Conservation (phyloP, 495 filamentous ascomycete species). For the Penicillium canescens region DNA sequence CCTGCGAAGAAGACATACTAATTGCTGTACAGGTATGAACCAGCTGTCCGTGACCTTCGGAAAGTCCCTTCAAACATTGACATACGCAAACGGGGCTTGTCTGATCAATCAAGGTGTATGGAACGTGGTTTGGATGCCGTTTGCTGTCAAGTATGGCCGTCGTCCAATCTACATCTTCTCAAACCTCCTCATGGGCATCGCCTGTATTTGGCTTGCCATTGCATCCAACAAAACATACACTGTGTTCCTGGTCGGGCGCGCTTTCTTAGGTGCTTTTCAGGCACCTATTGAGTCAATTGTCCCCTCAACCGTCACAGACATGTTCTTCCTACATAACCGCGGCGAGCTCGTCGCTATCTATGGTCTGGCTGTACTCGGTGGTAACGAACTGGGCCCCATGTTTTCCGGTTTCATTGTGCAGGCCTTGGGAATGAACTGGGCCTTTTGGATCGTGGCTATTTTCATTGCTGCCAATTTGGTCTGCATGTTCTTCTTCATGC, state of each 20-base stretch:
- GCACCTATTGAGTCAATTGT: conserved; percentile 54
- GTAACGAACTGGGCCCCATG: conserved; percentile 47
- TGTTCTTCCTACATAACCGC: conserved; percentile 60
- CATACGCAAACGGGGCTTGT: conserved; percentile 12
- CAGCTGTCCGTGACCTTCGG: conserved; percentile 43
- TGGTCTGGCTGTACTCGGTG: conserved; percentile 42
- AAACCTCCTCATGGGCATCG: conserved; percentile 27
- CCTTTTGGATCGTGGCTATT: conserved; percentile 51
- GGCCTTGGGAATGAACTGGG: conserved; percentile 45
- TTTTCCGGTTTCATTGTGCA: conserved; percentile 53
- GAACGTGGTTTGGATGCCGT: conserved; percentile 55
- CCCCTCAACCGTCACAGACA: conserved; percentile 52
- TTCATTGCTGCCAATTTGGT: conserved; percentile 45
- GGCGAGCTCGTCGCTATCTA: conserved; percentile 50
- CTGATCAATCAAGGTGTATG: conserved; percentile 39
- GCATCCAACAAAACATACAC: conserved; percentile 37
- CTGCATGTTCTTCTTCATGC: conserved; percentile 51
- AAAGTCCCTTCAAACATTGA: conserved; percentile 35
- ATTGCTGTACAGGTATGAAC: conserved; percentile 15
- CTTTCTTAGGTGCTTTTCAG: conserved; percentile 49
- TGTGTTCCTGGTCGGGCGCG: conserved; percentile 43
- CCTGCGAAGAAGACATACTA: not conserved
- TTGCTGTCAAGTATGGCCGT: conserved; percentile 54
- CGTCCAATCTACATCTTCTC: conserved; percentile 46
- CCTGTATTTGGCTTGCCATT: conserved; percentile 46